Conservation (phyloP, 2,329 filamentous ascomycete genomes). For the Lecanoromycetidae sp. region DNA sequence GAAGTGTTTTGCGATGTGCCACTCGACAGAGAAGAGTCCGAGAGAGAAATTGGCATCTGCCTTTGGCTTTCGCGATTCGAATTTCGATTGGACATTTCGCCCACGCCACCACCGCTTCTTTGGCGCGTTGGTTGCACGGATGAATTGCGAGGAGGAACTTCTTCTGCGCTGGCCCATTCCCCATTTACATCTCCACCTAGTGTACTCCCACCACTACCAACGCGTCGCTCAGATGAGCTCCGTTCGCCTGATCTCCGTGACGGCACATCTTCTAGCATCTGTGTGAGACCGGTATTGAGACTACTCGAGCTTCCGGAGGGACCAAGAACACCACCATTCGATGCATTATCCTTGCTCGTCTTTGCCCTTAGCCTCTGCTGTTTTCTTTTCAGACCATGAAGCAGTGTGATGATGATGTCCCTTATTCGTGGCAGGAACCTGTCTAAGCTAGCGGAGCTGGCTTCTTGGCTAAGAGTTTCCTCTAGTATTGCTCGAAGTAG, state of each 20-base stretch:
- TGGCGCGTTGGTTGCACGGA: constrained; percentile 20
- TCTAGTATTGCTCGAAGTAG: constrained; percentile 81
- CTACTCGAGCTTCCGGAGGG: constrained; percentile 35
- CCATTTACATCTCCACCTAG: constrained; percentile 7
- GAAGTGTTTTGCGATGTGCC: constrained; percentile 57
- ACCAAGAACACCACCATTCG: constrained; percentile 27
- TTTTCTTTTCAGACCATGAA: constrained; percentile 93
- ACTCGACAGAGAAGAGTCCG: constrained; percentile 55
- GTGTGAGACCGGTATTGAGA: constrained; percentile 34
- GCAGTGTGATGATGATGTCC: constrained; percentile 95
- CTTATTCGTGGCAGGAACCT: constrained; percentile 87
- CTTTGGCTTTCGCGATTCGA: constrained; percentile 16
- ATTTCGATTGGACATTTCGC: constrained; percentile 2
- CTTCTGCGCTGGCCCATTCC: constrained; percentile 28
- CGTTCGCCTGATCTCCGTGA: constrained; percentile 19
- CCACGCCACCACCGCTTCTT: constrained; percentile 8
- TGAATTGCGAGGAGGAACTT: constrained; percentile 24
- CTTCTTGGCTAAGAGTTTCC: constrained; percentile 91
- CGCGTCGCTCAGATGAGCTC: constrained; percentile 12
- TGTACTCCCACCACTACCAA: constrained; percentile 26
- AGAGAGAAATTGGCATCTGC: constrained; percentile 17
- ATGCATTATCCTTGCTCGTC: constrained; percentile 37
- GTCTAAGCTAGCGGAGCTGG: constrained; percentile 84
- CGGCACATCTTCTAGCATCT: constrained; percentile 31
- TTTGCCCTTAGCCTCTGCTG: constrained; percentile 69